Evolutionary conservation across 768 basidiomycete genomes (phyloP).

Genomic region (Aureoboletus auriporus): DNA sequence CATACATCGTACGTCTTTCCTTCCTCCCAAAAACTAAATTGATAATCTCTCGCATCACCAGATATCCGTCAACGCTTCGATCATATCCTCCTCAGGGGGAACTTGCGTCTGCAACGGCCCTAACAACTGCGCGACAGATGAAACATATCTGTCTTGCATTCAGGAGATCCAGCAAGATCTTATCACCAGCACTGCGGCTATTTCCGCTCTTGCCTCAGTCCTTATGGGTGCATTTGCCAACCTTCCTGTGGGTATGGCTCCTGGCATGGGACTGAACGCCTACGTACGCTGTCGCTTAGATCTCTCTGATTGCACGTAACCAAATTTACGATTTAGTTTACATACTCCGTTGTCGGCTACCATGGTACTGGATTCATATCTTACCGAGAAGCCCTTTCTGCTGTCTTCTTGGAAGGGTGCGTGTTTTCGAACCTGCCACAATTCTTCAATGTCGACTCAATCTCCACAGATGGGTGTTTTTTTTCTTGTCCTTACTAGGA

Average conservation of each 20-base stretch:
- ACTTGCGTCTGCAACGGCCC: conserved; percentile 69
- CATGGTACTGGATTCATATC: conserved; percentile 67
- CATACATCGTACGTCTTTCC: conserved; percentile 61
- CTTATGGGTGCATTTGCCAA: conserved; percentile 85
- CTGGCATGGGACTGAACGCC: conserved; percentile 80
- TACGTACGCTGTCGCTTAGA: conserved; percentile 47
- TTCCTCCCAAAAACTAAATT: not conserved
- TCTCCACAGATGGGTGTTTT: conserved; percentile 67
- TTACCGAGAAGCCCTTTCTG: conserved; percentile 77
- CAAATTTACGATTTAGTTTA: conserved; percentile 48
- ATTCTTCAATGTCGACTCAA: not conserved
- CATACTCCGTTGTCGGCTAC: conserved; percentile 85
- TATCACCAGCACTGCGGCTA: conserved; percentile 78
- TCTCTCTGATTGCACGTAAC: not conserved
- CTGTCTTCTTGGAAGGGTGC: conserved; percentile 85
- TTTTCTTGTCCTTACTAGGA: conserved; percentile 73
- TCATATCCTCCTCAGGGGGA: conserved; percentile 73
- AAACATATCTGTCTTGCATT: conserved; percentile 53
- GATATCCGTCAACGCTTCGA: conserved; percentile 85
- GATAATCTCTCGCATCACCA: conserved; percentile 19
- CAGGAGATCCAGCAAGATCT: conserved; percentile 67
- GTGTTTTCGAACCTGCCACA: conserved; percentile 17
- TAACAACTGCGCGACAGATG: conserved; percentile 52
- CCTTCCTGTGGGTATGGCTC: conserved; percentile 85
- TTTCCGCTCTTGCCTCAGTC: conserved; percentile 69